Evolutionary conservation across 2,329 filamentous ascomycete species (phyloP), one percentile per base, ranked within the genome.

Genomic region (Botrytis galanthina): DNA sequence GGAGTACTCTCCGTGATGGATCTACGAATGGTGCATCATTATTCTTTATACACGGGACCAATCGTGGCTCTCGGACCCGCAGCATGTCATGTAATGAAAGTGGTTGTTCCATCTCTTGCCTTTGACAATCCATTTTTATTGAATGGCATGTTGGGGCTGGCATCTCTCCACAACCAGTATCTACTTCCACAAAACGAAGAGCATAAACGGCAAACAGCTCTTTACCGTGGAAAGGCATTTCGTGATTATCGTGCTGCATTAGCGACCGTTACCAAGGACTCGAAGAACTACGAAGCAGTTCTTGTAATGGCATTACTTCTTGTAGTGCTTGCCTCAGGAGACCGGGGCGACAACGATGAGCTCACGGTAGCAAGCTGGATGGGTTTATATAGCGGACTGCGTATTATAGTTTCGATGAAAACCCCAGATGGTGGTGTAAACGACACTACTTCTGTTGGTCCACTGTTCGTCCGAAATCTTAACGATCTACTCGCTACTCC

Each of bases 21-120:
- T 57, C 61, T 79, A 61, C 76, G 75, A 14, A 72, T 80, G 70
- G 77, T 80, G 75, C 79, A 80, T 71, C 77, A 79, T 35, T 80
- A 79, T 74, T 79, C 77, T 46, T 75, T 75, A 42, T 71, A 73
- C 4, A 80, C 79, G 8, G 76, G 75, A 67, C 71, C 62, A 16
- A 72, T 64, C 37, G 59, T 80, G 5, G 73, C 77, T 46, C 68
- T 78, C 35, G 74, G 75, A 10, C 20, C 72, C 39, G 61, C 63
- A 57, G 71, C 74, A 20, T 57, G 74, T 18, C 60, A 69, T 35
- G 74, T 78, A 48, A 39, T 79, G 14, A 75, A 75, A 46, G 71
- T 77, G 7, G 39, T 68, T 10, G 73, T 80, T 4, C 79, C 79
- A n/a, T 72, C 77, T 54, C 76, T 80, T 48, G 79, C 78, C 18